Evolutionary conservation across 2,329 filamentous ascomycete species (phyloP).

Genomic region (Calonectria hawksworthii): DNA sequence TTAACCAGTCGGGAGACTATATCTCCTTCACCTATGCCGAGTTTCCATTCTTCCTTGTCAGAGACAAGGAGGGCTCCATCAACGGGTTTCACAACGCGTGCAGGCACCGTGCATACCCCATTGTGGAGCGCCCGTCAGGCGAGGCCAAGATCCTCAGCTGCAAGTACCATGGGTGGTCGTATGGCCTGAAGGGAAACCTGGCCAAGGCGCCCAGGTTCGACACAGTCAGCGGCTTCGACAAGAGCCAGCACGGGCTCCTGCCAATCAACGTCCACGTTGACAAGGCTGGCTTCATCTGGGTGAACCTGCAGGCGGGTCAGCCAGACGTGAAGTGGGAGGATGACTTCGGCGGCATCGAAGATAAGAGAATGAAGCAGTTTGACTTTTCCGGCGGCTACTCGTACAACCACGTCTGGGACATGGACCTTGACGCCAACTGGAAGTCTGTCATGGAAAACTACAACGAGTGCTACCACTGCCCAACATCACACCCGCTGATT

Average conservation of each 20-base stretch:
- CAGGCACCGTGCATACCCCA: slow-evolving; percentile 70
- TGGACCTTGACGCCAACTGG: slow-evolving; percentile 71
- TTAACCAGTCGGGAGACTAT: slow-evolving; percentile 67
- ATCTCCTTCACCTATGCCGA: slow-evolving; percentile 67
- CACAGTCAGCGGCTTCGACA: slow-evolving; percentile 67
- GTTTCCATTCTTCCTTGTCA: slow-evolving; percentile 66
- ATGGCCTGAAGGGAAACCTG: slow-evolving; percentile 69
- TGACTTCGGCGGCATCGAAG: slow-evolving; percentile 62
- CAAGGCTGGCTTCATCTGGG: slow-evolving; percentile 68
- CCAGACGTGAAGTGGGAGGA: slow-evolving; percentile 65
- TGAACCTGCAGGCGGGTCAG: slow-evolving; percentile 64
- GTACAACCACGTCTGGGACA: slow-evolving; percentile 70
- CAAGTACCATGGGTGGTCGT: slow-evolving; percentile 75
- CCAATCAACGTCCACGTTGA: slow-evolving; percentile 67
- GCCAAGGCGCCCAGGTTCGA: slow-evolving; percentile 73
- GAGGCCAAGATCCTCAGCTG: slow-evolving; percentile 67
- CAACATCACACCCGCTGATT: slow-evolving; percentile 70
- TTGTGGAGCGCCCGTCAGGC: slow-evolving; percentile 64
- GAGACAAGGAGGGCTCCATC: slow-evolving; percentile 64
- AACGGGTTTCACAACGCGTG: slow-evolving; percentile 74
- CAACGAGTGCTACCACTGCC: slow-evolving; percentile 76
- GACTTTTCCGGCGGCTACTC: slow-evolving; percentile 63
- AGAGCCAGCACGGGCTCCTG: slow-evolving; percentile 66
- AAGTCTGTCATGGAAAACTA: slow-evolving; percentile 73
- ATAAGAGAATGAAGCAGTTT: slow-evolving; percentile 60